phyloP scores from a whole-genome alignment of 352 stramenopile species.

The Blastocystis hominis region DNA sequence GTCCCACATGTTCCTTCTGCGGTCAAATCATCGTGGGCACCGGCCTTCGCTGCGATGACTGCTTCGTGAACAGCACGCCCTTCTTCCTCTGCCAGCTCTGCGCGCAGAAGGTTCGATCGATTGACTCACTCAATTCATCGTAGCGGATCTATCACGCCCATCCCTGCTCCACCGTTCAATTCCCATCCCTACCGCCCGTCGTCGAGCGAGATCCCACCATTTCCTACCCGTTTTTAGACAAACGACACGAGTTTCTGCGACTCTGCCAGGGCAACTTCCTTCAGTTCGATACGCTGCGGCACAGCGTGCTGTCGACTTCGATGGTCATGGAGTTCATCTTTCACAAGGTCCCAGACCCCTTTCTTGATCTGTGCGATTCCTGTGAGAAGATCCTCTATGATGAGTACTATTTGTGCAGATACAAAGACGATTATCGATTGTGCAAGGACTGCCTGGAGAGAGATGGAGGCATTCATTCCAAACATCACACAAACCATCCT shows the following conservation, averaged over 20 bases:
- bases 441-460: conserved; percentile 40
- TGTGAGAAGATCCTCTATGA: conserved; percentile 32
- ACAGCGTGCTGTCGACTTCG: conserved; percentile 28
- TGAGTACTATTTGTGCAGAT: conserved; percentile 3
- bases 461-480: conserved; percentile 12
- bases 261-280: conserved; percentile 53
- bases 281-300: conserved; percentile 37
- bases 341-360: conserved; percentile 20
- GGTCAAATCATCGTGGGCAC: background rate
- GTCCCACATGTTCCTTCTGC: conserved; percentile 11
- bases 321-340: conserved; percentile 49
- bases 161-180: background rate
- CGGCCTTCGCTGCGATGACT: background rate
- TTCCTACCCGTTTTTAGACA: conserved; percentile 32
- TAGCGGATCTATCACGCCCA: conserved; percentile 9
- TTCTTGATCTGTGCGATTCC: conserved; percentile 37
- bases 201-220: background rate
- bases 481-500: background rate
- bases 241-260: conserved; percentile 33
- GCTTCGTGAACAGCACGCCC: background rate
- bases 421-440: conserved; percentile 30
- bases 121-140: background rate
- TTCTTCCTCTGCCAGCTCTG: conserved; percentile 22
- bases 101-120: background rate
- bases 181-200: background rate